Conservation (phyloP, 148 eudicot species). For the Persicaria maculosa region DNA sequence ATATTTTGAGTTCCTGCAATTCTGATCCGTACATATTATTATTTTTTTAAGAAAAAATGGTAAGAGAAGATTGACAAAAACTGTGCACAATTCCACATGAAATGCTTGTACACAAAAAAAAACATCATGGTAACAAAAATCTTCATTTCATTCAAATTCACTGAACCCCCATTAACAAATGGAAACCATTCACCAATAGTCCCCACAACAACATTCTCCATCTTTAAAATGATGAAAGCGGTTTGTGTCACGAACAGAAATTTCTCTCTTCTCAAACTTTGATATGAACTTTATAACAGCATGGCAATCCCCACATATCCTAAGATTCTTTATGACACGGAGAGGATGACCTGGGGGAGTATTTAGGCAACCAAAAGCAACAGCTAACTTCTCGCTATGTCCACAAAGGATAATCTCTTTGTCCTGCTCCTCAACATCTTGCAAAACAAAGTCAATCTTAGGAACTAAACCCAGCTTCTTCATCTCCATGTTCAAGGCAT, state of each 20-base stretch:
- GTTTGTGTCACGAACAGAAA: constrained; percentile 69
- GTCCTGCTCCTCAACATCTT: constrained; percentile 80
- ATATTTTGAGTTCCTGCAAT: background rate
- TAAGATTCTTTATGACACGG: constrained; percentile 66
- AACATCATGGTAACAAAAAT: background rate
- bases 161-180: background rate
- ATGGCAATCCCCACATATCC: constrained; percentile 80
- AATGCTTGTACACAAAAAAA: background rate
- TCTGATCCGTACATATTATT: background rate
- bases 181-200: constrained; percentile 54
- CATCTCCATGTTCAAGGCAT: constrained; percentile 43
- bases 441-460: constrained; percentile 50
- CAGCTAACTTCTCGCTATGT: constrained; percentile 75
- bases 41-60: background rate
- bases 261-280: constrained; percentile 51
- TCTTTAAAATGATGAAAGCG: constrained; percentile 83
- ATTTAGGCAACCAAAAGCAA: constrained; percentile 50
- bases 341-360: constrained; percentile 53
- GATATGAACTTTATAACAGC: constrained; percentile 59
- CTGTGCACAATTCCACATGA: background rate
- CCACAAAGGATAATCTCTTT: constrained; percentile 75
- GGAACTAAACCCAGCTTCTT: constrained; percentile 42
- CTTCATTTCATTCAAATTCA: background rate
- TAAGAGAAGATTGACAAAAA: background rate
- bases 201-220: constrained; percentile 85